Evolutionary conservation across 495 filamentous ascomycete species (phyloP), one percentile per base, ranked within the genome.

Genomic region (Penicillium ochrochloron): DNA sequence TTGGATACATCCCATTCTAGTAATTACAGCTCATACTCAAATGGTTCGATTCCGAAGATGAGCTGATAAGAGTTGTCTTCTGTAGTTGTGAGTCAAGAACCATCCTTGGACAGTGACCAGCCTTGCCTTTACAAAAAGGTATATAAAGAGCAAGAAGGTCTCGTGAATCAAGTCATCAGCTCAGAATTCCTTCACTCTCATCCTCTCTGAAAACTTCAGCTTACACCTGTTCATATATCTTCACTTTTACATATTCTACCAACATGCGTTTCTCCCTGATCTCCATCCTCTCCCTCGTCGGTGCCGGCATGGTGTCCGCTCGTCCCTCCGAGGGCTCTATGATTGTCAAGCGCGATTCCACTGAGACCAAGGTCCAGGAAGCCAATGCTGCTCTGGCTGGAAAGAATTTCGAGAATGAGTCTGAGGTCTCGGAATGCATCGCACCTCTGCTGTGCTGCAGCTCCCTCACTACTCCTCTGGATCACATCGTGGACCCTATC

Each of bases 401-500:
- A 34, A 70, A 53, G 19, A 69, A 59, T 25, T 27, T 56, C 37
- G 53, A 65, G 42, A 50, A 55, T 33, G 59, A 66, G 11, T 59
- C 64, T 29, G 60, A 62, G 31, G 60, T 46, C 34, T 64, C 64
- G 9, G 60, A 76, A 3, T 77, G 76, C 46, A 44, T 79, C 57
- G 63, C 19, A n/a, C 54, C 70, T 21, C 53, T 71, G 9, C 69
- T 76, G 34, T 79, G 76, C 72, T 79, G 75, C 37, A 68, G 71
- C 15, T 61, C 62, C 12, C 68, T 79, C 15, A 72, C 70, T 35
- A 79, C 76, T 51, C 74, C 76, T 34, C 63, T 76, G 21, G 77
- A 79, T 62, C 62, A 61, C 53, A 53, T 66, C 25, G 90, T 97
- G 51, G 96, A 95, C 62, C 84, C 86, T 3, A 90, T 94, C 65